Conservation (phyloP, 2,329 filamentous ascomycete species). For the Paradendryphiella salina region DNA sequence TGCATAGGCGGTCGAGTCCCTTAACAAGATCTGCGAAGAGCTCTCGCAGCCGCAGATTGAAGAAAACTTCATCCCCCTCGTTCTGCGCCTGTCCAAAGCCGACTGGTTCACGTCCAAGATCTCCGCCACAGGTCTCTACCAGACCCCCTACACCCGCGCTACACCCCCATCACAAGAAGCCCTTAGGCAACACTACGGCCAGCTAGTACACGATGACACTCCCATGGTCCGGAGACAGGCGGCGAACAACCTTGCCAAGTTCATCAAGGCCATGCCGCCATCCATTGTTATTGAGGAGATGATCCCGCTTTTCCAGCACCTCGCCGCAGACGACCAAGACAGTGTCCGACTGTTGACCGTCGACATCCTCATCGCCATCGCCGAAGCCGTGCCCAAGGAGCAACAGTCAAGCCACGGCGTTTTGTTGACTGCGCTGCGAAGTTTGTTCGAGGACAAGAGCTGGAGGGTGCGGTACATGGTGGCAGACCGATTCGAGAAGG, state of each 20-base stretch:
- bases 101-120: conserved; percentile 99
- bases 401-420: conserved; percentile 96
- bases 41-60: conserved; percentile 91
- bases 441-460: conserved; percentile 97
- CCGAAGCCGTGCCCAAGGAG: conserved; percentile 96
- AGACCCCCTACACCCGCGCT: conserved; percentile 89
- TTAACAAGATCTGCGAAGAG: conserved; percentile 98
- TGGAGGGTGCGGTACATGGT: conserved; percentile 99
- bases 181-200: conserved; percentile 86
- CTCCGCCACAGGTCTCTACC: conserved; percentile 94
- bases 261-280: conserved; percentile 94
- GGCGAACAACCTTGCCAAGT: conserved; percentile 94
- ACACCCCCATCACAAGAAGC: conserved; percentile 85
- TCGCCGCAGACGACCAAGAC: conserved; percentile 95
- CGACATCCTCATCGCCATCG: conserved; percentile 93
- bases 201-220: conserved; percentile 95
- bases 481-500: conserved; percentile 97
- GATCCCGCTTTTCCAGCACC: conserved; percentile 97
- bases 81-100: conserved; percentile 93
- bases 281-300: conserved; percentile 95
- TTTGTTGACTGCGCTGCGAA: conserved; percentile 84
- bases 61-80: conserved; percentile 95
- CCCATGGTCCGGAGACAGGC: conserved; percentile 98
- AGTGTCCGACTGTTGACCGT: conserved; percentile 95
- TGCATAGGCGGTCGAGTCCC: conserved; percentile 87